A percentile compares a stretch with the other conserved stretches of the same genome.
These are phyloP conservation scores for Chloroidium sp. DNA, from an alignment of 163 green algal genomes.

Conservation along the genomic window DNA sequence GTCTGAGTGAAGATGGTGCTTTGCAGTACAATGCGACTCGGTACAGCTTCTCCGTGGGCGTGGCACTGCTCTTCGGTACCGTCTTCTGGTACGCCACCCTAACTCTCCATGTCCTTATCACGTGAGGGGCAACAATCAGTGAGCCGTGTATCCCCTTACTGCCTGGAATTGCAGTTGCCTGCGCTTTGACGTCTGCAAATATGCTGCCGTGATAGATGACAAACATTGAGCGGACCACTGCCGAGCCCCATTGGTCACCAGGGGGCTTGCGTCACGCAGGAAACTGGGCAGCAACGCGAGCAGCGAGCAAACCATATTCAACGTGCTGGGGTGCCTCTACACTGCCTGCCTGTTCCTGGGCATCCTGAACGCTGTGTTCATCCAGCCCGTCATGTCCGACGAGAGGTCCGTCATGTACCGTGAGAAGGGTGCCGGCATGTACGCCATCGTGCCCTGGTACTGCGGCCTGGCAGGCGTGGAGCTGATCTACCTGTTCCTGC, in stretches of 20 bases:
- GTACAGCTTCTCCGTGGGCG: conserved; percentile 37
- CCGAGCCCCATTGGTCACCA: too few relatives aligned
- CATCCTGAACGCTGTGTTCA: conserved; percentile 10
- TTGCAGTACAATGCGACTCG: conserved; percentile 50
- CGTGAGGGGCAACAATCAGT: too few relatives aligned
- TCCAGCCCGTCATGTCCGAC: conserved; percentile 16
- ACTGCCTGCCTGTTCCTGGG: conserved; percentile 31
- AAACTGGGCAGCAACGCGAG: not conserved
- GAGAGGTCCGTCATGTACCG: conserved; percentile 34
- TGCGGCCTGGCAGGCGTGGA: conserved; percentile 12
- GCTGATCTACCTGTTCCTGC: conserved; percentile 10
- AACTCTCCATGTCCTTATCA: too few relatives aligned
- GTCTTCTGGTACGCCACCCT: not conserved
- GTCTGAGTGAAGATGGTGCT: not conserved
- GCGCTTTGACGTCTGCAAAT: too few relatives aligned
- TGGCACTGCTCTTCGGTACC: conserved; percentile 37
- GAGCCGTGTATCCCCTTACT: too few relatives aligned
- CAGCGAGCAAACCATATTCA: conserved; percentile 23
- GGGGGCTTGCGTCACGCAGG: not conserved
- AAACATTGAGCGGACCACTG: too few relatives aligned
- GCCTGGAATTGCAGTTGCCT: too few relatives aligned
- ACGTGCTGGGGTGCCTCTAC: conserved; percentile 35
- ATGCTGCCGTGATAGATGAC: too few relatives aligned
- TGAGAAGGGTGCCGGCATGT: conserved; percentile 16
- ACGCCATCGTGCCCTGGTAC: conserved; percentile 12